Conservation (phyloP, 164 flowering plant genomes). For the Piper longum region DNA sequence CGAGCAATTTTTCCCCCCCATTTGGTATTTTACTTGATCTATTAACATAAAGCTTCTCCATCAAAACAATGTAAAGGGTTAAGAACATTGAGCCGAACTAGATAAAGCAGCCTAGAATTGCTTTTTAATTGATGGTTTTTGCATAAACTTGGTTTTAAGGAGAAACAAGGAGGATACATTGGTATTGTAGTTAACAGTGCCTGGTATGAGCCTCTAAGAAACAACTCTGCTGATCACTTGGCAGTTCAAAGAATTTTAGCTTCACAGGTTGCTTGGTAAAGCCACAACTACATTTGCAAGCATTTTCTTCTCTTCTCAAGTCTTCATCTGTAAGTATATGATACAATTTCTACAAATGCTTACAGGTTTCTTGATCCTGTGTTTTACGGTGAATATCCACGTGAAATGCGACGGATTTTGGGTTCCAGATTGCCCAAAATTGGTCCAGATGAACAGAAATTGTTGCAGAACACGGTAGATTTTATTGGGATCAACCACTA, state of each 20-base stretch:
- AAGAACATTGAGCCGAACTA: not conserved
- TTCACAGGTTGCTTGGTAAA: constrained; percentile 3
- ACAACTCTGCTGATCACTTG: constrained; percentile 4
- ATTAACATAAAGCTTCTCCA: not conserved
- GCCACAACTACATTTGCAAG: not conserved
- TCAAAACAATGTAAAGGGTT: not conserved
- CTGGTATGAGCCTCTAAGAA: constrained; percentile 10
- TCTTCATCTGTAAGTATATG: not conserved
- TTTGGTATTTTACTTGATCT: too few species aligned
- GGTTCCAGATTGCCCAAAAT: constrained; percentile 19
- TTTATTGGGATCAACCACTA: constrained; percentile 21
- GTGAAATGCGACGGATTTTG: constrained; percentile 18
- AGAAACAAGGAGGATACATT: constrained; percentile 8
- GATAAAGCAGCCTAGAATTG: not conserved
- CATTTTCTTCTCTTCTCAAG: not conserved
- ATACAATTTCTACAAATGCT: not conserved
- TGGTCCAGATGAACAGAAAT: constrained; percentile 13
- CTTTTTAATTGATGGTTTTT: not conserved
- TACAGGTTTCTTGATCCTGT: constrained; percentile 24
- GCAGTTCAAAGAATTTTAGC: constrained; percentile 5
- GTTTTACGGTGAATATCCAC: constrained; percentile 29
- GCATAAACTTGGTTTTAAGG: not conserved
- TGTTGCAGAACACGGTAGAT: constrained; percentile 17
- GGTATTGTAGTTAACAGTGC: constrained; percentile 4
- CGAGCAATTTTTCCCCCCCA: not conserved